Conservation (phyloP, 140 eudicot species). For the Anethum foeniculum region DNA sequence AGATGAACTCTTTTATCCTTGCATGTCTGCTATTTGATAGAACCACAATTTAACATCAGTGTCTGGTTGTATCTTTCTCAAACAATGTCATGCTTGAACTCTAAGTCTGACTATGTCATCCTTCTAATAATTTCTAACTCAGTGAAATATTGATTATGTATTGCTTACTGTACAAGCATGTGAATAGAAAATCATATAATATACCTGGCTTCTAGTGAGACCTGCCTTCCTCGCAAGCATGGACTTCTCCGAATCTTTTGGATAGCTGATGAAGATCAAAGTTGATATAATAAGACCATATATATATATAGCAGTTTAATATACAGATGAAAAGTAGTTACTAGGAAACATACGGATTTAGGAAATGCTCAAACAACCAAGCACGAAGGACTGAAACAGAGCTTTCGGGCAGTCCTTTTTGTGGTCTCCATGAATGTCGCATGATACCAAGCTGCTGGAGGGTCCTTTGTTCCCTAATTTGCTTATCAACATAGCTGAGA, state of each 20-base stretch:
- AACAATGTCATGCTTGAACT: background rate
- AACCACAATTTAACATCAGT: background rate
- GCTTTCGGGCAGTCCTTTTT: conserved; percentile 83
- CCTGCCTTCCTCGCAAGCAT: conserved; percentile 89
- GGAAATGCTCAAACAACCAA: conserved; percentile 96
- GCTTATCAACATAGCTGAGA: conserved; percentile 69
- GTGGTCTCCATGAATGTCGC: conserved; percentile 93
- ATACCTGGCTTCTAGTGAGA: conserved; percentile 86
- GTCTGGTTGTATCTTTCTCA: background rate
- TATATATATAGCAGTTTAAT: background rate
- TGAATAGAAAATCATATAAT: background rate
- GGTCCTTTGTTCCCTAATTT: conserved; percentile 63
- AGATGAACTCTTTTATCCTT: background rate
- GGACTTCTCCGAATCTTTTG: conserved; percentile 85
- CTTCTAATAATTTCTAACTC: background rate
- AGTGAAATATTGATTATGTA: background rate
- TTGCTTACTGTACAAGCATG: background rate
- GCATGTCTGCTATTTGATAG: background rate
- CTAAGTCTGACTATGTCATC: background rate
- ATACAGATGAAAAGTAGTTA: background rate
- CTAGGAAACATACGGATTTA: conserved; percentile 72
- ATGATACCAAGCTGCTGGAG: conserved; percentile 70
- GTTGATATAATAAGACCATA: conserved; percentile 1
- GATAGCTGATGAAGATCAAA: conserved; percentile 46
- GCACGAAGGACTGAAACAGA: conserved; percentile 88